phyloP scores from a whole-genome alignment of 148 eudicot species.

The Talinum fruticosum region DNA sequence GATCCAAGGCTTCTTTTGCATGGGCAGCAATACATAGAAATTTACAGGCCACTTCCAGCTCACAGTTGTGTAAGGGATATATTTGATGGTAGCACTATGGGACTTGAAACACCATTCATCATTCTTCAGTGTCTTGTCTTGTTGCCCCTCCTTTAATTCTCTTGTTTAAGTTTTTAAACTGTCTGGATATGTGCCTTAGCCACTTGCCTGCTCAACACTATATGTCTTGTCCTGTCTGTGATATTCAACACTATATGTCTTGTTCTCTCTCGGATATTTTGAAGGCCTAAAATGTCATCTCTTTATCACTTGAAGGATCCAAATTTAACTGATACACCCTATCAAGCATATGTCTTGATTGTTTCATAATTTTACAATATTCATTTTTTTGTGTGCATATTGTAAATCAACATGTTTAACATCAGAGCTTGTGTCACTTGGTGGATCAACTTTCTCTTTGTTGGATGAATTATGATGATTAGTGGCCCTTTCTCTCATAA shows the following conservation, averaged over 20 bases:
- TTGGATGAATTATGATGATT: background rate
- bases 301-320: background rate
- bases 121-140: background rate
- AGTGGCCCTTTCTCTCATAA: background rate
- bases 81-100: slow-evolving; percentile 21
- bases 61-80: slow-evolving; percentile 57
- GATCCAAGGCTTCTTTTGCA: slow-evolving; percentile 87
- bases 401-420: background rate
- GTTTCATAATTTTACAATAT: background rate
- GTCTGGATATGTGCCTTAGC: background rate
- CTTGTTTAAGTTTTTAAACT: background rate
- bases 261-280: background rate
- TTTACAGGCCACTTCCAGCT: slow-evolving; percentile 85
- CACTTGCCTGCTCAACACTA: background rate
- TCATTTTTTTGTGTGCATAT: background rate
- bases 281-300: background rate
- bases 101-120: background rate
- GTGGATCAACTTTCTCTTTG: background rate
- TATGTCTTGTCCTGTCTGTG: background rate
- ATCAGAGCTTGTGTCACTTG: background rate
- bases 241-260: background rate
- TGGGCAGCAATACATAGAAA: slow-evolving; percentile 88
- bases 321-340: background rate
- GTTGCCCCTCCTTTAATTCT: background rate
- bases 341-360: background rate